A percentile compares a stretch with the other conserved stretches of the same genome.
Evolutionary conservation across 2,329 filamentous ascomycete genomes (phyloP).

Genomic region (Exophiala xenobiotica): DNA sequence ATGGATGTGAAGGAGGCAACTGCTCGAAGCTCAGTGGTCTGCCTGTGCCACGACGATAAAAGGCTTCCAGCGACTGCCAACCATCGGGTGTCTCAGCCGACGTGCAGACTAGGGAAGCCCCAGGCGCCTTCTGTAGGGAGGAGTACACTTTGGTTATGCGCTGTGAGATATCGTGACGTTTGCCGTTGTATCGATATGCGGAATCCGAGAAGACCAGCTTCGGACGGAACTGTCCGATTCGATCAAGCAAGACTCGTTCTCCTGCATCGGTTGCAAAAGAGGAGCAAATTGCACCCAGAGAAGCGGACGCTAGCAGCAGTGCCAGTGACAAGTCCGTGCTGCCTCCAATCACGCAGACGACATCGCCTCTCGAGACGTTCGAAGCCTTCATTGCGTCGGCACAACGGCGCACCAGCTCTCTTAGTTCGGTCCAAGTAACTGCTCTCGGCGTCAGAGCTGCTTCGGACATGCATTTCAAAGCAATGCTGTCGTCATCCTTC

Average conservation of each 20-base stretch:
- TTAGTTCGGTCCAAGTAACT: constrained; percentile 9
- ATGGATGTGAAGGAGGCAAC: constrained; percentile 69
- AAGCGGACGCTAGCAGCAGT: constrained; percentile 14
- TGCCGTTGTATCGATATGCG: constrained; percentile 73
- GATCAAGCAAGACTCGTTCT: constrained; percentile 46
- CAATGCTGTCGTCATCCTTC: background rate
- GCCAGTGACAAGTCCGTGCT: constrained; percentile 7
- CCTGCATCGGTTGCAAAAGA: constrained; percentile 18
- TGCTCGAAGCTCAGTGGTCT: constrained; percentile 51
- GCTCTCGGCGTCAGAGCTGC: background rate
- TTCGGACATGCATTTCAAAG: constrained; percentile 6
- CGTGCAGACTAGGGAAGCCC: constrained; percentile 34
- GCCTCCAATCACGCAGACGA: constrained; percentile 29
- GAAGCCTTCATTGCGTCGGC: constrained; percentile 39
- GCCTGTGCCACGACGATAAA: constrained; percentile 28
- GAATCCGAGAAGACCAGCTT: constrained; percentile 80
- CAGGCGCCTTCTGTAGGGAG: background rate
- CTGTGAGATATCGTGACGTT: constrained; percentile 64
- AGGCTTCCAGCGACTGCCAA: constrained; percentile 40
- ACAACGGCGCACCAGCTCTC: constrained; percentile 34
- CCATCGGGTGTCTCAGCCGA: constrained; percentile 52
- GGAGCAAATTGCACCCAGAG: constrained; percentile 16
- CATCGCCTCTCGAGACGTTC: constrained; percentile 40
- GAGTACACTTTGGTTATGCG: constrained; percentile 60
- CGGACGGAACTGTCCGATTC: constrained; percentile 70